phyloP scores from a whole-genome alignment of 2,329 filamentous ascomycete species.

The Trichocomaceae sp. region DNA sequence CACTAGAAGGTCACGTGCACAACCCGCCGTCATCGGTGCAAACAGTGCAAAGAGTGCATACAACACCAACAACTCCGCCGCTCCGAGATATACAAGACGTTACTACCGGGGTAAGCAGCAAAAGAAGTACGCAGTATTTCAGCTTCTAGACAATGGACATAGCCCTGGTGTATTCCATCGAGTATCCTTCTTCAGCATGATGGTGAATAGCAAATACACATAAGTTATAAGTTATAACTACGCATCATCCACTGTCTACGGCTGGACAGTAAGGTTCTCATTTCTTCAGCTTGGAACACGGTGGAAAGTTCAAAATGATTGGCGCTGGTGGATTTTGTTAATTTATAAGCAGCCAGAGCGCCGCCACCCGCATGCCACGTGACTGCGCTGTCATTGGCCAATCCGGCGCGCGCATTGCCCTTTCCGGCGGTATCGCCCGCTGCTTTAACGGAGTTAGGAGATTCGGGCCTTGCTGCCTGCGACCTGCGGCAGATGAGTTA shows the following conservation, averaged over 20 bases:
- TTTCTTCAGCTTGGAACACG: not conserved
- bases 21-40: not conserved
- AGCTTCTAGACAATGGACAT: too few relatives aligned
- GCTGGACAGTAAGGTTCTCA: too few relatives aligned
- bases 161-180: too few relatives aligned
- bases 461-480: not conserved
- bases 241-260: too few relatives aligned
- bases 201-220: too few relatives aligned
- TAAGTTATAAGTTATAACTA: too few relatives aligned
- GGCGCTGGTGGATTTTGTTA: not conserved
- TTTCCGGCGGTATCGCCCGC: not conserved
- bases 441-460: not conserved
- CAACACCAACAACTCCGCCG: not conserved
- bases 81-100: too few relatives aligned
- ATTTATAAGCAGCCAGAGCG: constrained; percentile 7
- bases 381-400: not conserved
- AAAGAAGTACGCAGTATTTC: too few relatives aligned
- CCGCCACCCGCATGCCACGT: not conserved
- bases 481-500: not conserved
- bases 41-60: not conserved
- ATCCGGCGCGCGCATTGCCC: not conserved
- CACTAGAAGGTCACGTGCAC: not conserved
- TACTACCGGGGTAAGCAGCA: too few relatives aligned
- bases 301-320: not conserved
- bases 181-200: too few relatives aligned